Percentiles rank a stretch among this genome's conserved stretches.
Conservation (phyloP, 495 filamentous ascomycete species). For the Lophium mytilinum region DNA sequence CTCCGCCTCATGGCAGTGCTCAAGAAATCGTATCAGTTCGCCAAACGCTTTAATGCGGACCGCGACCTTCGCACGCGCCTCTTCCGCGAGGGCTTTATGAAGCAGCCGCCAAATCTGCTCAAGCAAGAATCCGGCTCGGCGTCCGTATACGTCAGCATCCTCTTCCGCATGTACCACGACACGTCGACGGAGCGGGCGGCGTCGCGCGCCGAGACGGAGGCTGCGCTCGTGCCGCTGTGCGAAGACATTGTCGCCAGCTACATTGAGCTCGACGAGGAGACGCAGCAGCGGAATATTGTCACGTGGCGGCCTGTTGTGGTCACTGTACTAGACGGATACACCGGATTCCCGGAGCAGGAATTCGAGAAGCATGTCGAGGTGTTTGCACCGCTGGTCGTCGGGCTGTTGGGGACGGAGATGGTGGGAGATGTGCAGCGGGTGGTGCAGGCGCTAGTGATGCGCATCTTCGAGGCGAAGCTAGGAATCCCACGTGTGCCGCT, state of each 20-base stretch:
- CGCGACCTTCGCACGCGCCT: constrained; percentile 90
- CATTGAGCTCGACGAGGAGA: constrained; percentile 78
- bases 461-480: constrained; percentile 75
- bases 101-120: constrained; percentile 94
- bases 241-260: constrained; percentile 84
- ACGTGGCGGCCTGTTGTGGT: constrained; percentile 97
- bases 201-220: constrained; percentile 73
- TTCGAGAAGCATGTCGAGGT: constrained; percentile 70
- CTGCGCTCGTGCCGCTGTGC: constrained; percentile 87
- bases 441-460: constrained; percentile 63
- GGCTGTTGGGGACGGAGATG: constrained; percentile 74
- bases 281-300: constrained; percentile 88
- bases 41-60: constrained; percentile 93
- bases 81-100: constrained; percentile 99
- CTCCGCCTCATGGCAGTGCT: constrained; percentile 86
- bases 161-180: constrained; percentile 96
- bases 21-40: constrained; percentile 92
- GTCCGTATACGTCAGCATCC: constrained; percentile 84
- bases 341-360: constrained; percentile 71
- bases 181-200: constrained; percentile 70
- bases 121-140: constrained; percentile 95
- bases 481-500: constrained; percentile 42
- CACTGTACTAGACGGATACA: constrained; percentile 93
- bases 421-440: constrained; percentile 68
- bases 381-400: constrained; percentile 81